These are phyloP conservation scores for Globisporangium paddicum DNA, from an alignment of 352 stramenopile genomes.

Conservation along the genomic window DNA sequence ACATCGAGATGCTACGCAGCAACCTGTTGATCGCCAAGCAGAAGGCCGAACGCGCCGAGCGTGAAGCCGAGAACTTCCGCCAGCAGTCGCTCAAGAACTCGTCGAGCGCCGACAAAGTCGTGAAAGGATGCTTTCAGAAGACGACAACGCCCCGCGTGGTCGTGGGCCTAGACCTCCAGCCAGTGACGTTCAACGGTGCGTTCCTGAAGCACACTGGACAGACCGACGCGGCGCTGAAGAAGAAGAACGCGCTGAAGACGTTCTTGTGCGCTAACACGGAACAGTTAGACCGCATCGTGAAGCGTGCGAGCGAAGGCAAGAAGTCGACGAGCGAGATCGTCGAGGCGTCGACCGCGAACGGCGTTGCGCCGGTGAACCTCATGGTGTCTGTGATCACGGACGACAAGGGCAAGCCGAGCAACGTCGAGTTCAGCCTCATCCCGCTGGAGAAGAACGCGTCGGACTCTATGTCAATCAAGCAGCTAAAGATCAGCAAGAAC, in stretches of 20 bases:
- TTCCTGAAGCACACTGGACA: conserved; percentile 49
- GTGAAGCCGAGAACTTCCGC: conserved; percentile 46
- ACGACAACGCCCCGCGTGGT: conserved; percentile 55
- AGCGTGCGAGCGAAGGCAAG: conserved; percentile 36
- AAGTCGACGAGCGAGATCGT: conserved; percentile 40
- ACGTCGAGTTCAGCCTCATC: conserved; percentile 66
- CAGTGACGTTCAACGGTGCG: conserved; percentile 52
- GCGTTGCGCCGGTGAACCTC: conserved; percentile 29
- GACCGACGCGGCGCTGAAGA: conserved; percentile 41
- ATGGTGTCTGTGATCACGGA: conserved; percentile 49
- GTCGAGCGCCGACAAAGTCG: conserved; percentile 23
- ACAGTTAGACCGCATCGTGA: conserved; percentile 42
- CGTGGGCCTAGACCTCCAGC: conserved; percentile 52
- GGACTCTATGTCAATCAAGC: neutral
- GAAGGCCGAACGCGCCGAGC: conserved; percentile 50
- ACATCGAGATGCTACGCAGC: conserved; percentile 63
- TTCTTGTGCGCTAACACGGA: conserved; percentile 44
- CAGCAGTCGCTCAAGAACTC: conserved; percentile 22
- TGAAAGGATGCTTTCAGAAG: conserved; percentile 52
- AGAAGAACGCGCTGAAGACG: conserved; percentile 45
- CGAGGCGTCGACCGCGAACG: conserved; percentile 18
- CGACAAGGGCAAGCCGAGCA: conserved; percentile 38
- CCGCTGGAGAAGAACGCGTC: conserved; percentile 12
- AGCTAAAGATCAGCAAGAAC: conserved; percentile 1
- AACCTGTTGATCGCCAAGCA: conserved; percentile 57